Evolutionary conservation across 2,329 filamentous ascomycete genomes (phyloP), one percentile per base, ranked within the genome.

Genomic region (Arachnomyces sp.): DNA sequence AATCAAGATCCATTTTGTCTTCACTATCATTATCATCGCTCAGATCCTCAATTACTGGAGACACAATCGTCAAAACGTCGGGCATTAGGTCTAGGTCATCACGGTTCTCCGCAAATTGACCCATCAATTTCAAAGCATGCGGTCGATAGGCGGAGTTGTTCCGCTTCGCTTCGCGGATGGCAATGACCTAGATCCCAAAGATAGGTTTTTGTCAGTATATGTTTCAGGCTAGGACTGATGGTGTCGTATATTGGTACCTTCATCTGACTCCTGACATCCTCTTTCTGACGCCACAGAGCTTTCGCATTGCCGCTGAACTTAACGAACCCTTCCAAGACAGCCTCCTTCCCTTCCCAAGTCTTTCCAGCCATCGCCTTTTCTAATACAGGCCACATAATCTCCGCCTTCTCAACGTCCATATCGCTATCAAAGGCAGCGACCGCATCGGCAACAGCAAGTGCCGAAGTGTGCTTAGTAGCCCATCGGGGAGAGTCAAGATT

Each of bases 271-370:
- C 74, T 73, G 16, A 84, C 63, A 47, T 82, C 74, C 4, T 61
- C 59, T 34, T 68, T 64, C 69, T 79, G 80, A 30, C 60, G 53
- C 67, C 74, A 78, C 20, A 85, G 66, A 6, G 60, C 61, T 48
- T 72, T 73, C 0, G 76, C 76, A 46, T 80, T 77, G 52, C 77
- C 73, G 0, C 84, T 79, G 52, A 96, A 92, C 43, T 79, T 75
- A 3, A 87, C 82, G 59, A 92, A 87, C 4, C 84, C 81, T 32
- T 79, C 73, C 2, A 96, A 70, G 25, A 98, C 76, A 49, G 79
- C 80, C 63, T 95, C 88, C 58, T 98, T 98, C 15, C 87, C 87
- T 1, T 83, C 75, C 72, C 94, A 98, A 1, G 89, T 94, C 71
- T 95, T 96, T 9, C 94, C 79, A 2, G 79, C 76, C 31, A 96